Conservation (phyloP, 805 yeast species). For the Starmerella khaoyaiensis region DNA sequence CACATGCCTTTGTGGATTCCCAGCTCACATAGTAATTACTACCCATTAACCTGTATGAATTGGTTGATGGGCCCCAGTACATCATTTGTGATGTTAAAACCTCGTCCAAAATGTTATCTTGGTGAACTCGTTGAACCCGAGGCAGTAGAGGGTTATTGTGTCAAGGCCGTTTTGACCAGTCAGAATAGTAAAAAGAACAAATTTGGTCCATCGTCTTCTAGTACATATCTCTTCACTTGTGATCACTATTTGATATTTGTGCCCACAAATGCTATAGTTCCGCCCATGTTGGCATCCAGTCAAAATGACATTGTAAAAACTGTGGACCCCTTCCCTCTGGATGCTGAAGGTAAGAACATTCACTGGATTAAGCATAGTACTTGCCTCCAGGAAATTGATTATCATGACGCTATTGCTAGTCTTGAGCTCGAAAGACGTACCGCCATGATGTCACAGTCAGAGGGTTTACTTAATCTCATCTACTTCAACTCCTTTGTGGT, state of each 20-base stretch:
- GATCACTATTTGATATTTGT: conserved; percentile 50
- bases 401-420: conserved; percentile 46
- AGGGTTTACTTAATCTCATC: conserved; percentile 48
- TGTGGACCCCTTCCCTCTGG: conserved; percentile 44
- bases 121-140: conserved; percentile 40
- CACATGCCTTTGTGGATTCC: conserved; percentile 16
- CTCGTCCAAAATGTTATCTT: conserved; percentile 12
- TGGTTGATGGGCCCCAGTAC: conserved; percentile 8
- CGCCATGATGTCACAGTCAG: conserved; percentile 42
- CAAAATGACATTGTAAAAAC: conserved; percentile 23
- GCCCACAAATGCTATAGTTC: conserved; percentile 42
- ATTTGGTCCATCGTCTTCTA: conserved; percentile 32
- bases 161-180: conserved; percentile 25
- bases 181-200: too few relatives aligned
- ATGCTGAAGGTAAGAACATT: conserved; percentile 32
- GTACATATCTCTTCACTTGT: conserved; percentile 48
- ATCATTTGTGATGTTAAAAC: conserved; percentile 3
- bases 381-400: conserved; percentile 33
- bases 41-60: conserved; percentile 8
- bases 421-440: conserved; percentile 53
- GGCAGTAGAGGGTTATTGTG: conserved; percentile 72
- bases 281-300: conserved; percentile 33
- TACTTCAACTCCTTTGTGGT: conserved; percentile 27
- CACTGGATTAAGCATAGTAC: conserved; percentile 40
- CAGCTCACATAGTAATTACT: conserved; percentile 1